These are phyloP conservation scores for Boletus rubropictus DNA, from an alignment of 768 basidiomycete species.

Conservation along the genomic window DNA sequence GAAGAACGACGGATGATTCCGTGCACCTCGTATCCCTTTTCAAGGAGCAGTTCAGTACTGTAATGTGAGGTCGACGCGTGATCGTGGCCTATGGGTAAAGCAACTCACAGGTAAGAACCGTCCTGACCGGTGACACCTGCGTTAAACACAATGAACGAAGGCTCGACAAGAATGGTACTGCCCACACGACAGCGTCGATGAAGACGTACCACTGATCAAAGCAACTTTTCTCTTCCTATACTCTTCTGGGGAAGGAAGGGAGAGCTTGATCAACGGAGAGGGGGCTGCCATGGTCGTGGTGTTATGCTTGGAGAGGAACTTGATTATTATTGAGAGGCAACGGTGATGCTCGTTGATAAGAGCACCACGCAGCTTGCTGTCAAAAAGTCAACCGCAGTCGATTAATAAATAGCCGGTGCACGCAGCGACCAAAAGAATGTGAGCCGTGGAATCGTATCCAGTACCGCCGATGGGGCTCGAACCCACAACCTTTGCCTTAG, in stretches of 20 bases:
- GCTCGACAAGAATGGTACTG: neutral
- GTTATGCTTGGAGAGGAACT: neutral
- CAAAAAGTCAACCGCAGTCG: too few relatives aligned
- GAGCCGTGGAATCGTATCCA: constrained; percentile 24
- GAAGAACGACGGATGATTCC: constrained; percentile 96
- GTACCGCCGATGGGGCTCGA: constrained; percentile 35
- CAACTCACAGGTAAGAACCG: constrained; percentile 84
- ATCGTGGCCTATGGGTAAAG: neutral
- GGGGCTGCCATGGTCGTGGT: constrained; percentile 14
- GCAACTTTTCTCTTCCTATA: constrained; percentile 91
- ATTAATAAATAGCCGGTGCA: too few relatives aligned
- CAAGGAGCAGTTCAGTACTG: constrained; percentile 78
- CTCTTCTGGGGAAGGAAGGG: constrained; percentile 69
- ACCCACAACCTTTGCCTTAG: constrained; percentile 37
- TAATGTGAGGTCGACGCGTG: constrained; percentile 4
- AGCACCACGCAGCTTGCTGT: too few relatives aligned
- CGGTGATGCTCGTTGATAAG: neutral
- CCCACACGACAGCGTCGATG: constrained; percentile 4
- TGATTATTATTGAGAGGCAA: too few relatives aligned
- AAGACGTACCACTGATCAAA: constrained; percentile 71
- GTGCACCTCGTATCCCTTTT: constrained; percentile 89
- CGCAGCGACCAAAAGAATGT: too few relatives aligned
- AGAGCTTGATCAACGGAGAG: constrained; percentile 41
- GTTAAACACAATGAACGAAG: constrained; percentile 10
- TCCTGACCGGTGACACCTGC: constrained; percentile 94